Percentiles rank a stretch among this genome's conserved stretches.
Conservation (phyloP, 495 filamentous ascomycete genomes). For the Penicillium odoratum region DNA sequence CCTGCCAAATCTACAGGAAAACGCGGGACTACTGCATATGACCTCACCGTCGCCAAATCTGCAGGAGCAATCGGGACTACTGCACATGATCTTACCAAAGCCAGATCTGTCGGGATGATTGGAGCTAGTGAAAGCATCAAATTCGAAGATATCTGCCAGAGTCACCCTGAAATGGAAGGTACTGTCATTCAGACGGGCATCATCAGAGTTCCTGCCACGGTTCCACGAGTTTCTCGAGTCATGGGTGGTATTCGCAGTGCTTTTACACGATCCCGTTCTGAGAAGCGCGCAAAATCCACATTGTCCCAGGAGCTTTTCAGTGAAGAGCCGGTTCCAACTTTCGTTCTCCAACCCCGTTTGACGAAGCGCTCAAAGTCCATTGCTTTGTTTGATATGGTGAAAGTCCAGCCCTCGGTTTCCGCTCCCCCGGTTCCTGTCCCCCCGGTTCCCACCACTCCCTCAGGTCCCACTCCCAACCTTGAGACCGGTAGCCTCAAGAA, state of each 20-base stretch:
- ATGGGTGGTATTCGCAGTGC: background rate
- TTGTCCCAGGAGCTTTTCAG: background rate
- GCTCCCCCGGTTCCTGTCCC: too few relatives aligned
- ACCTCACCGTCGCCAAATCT: too few relatives aligned
- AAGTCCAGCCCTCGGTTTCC: too few relatives aligned
- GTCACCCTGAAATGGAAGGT: background rate
- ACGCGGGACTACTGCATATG: too few relatives aligned
- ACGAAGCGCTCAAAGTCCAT: too few relatives aligned
- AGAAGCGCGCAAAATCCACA: background rate
- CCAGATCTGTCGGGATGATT: background rate
- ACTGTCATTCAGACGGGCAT: conserved; percentile 2
- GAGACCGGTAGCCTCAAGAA: too few relatives aligned
- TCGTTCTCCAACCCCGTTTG: too few relatives aligned
- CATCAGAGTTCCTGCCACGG: background rate
- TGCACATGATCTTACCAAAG: background rate
- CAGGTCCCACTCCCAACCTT: too few relatives aligned
- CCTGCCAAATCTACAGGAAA: too few relatives aligned
- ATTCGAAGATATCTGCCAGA: background rate
- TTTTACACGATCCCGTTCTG: background rate
- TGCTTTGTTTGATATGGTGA: too few relatives aligned
- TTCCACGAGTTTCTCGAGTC: background rate
- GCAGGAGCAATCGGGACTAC: too few relatives aligned
- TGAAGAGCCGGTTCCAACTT: background rate
- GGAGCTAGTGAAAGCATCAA: background rate
- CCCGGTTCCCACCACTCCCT: too few relatives aligned